Percentiles rank a stretch among this genome's conserved stretches.
These are phyloP conservation scores for Apiospora saccharicola DNA, from an alignment of 2,329 filamentous ascomycete species.

Conservation along the genomic window DNA sequence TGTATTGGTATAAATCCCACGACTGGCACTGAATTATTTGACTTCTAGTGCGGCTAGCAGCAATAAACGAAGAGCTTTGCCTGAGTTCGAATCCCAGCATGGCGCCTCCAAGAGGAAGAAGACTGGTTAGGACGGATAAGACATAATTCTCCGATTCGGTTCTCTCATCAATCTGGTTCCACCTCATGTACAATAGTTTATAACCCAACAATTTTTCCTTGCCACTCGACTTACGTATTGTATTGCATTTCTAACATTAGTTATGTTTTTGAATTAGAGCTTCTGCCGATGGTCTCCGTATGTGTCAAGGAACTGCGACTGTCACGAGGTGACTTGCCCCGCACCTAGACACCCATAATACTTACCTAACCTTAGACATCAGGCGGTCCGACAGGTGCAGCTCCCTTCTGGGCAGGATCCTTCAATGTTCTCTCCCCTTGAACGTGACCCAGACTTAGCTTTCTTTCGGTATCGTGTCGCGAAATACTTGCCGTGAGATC, in stretches of 20 bases:
- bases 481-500: not conserved
- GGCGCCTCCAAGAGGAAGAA: not conserved
- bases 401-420: not conserved
- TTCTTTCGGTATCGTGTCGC: not conserved
- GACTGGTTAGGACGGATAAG: not conserved
- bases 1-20: not conserved
- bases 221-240: not conserved
- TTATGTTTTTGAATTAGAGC: not conserved
- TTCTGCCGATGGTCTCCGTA: not conserved
- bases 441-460: not conserved
- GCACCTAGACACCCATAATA: not conserved
- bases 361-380: not conserved
- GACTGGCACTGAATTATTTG: not conserved
- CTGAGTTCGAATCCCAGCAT: not conserved
- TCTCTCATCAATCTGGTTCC: not conserved
- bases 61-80: not conserved
- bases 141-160: not conserved
- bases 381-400: too few relatives aligned
- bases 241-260: too few relatives aligned
- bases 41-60: not conserved
- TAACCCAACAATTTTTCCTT: not conserved
- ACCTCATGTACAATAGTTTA: not conserved
- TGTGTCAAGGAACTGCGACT: not conserved
- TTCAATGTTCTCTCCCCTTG: not conserved
- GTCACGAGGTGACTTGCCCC: conserved; percentile 6